These are phyloP conservation scores for Neotropicomus parvogracilis DNA, from an alignment of 1,284 basidiomycete genomes.

Conservation along the genomic window DNA sequence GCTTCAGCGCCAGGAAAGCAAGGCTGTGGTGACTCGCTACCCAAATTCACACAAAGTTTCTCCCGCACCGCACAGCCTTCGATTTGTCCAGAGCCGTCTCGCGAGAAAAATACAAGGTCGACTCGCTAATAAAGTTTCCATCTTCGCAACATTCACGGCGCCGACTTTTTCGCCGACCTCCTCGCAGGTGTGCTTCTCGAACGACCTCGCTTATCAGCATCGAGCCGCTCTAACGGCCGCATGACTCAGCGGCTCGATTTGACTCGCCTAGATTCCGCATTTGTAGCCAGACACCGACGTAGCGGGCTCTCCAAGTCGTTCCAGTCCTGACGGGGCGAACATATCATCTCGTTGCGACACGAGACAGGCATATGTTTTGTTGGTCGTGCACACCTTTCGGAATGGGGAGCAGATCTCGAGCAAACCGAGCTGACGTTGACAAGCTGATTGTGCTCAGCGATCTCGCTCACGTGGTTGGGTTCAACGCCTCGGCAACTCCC, in stretches of 20 bases:
- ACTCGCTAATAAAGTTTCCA: background rate
- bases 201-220: background rate
- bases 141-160: slow-evolving; percentile 16
- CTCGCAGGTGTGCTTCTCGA: background rate
- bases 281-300: too few species aligned
- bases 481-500: too few species aligned
- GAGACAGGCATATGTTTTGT: slow-evolving; percentile 2
- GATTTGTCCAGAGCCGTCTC: too few species aligned
- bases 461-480: slow-evolving; percentile 11
- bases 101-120: background rate
- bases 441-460: too few species aligned
- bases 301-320: too few species aligned
- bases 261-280: background rate
- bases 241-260: background rate
- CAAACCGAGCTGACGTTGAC: background rate
- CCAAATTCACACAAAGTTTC: background rate
- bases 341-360: slow-evolving; percentile 1
- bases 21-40: slow-evolving; percentile 3
- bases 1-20: background rate
- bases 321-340: background rate
- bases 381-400: slow-evolving; percentile 1
- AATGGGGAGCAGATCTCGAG: slow-evolving; percentile 13
- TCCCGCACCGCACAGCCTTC: background rate
- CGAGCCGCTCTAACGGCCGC: background rate
- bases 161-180: slow-evolving; percentile 13